phyloP scores from a whole-genome alignment of 1,284 basidiomycete genomes.

The Ustilago lituana region DNA sequence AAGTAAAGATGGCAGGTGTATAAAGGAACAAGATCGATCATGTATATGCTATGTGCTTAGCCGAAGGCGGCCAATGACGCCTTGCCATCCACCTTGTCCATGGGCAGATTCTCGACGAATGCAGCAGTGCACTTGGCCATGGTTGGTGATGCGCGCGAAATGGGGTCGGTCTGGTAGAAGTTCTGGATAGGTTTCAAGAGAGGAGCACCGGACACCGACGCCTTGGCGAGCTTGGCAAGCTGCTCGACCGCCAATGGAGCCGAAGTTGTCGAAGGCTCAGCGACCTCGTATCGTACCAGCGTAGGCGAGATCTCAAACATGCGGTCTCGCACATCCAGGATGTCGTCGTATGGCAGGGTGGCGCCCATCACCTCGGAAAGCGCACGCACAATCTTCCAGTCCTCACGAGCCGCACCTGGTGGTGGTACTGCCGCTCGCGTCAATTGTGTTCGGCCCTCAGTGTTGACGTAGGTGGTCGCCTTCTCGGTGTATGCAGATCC shows the following conservation, averaged over 20 bases:
- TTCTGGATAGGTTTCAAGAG: constrained; percentile 86
- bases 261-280: constrained; percentile 77
- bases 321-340: constrained; percentile 85
- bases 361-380: constrained; percentile 85
- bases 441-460: constrained; percentile 91
- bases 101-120: constrained; percentile 46
- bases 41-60: constrained; percentile 9
- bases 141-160: constrained; percentile 69
- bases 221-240: constrained; percentile 46
- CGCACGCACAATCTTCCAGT: constrained; percentile 98
- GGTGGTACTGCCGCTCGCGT: constrained; percentile 93
- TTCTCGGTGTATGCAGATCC: constrained; percentile 97
- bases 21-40: background rate
- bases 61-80: constrained; percentile 38
- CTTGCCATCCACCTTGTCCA: constrained; percentile 50
- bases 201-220: constrained; percentile 67
- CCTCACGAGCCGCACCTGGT: constrained; percentile 92
- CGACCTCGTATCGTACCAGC: constrained; percentile 84
- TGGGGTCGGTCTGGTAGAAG: constrained; percentile 94
- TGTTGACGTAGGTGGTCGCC: constrained; percentile 92
- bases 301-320: constrained; percentile 97
- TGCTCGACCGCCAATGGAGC: constrained; percentile 56
- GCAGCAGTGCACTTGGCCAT: constrained; percentile 64
- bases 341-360: constrained; percentile 89
- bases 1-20: constrained; percentile 2